Base-by-base conservation (phyloP, 169 alveolate genomes). In the Plasmodium vivax region DNA sequence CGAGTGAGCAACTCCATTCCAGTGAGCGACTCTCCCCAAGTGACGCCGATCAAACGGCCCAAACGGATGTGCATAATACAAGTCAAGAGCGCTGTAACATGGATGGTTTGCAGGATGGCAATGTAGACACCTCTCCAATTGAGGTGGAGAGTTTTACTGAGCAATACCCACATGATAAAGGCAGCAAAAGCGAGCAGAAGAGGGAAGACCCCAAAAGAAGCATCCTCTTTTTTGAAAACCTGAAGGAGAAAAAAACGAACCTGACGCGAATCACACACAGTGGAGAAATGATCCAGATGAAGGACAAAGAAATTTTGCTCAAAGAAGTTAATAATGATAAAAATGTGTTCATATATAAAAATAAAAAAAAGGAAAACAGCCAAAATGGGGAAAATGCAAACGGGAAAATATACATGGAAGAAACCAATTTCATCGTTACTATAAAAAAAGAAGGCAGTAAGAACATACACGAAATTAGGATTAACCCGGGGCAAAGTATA, bases 401-500 rank as follows among this genome's bases (percentile, higher is more conserved):
- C 36, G 82, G 84, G 12, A 54, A 71, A 10, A 3, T 54, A 23
- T 75, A 75, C 41, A 30, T 82, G 34, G 92, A 90, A 58, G 34
- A 74, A 68, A 62, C 6, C n/a, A 71, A 81, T 81, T 90, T 90
- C 41, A 82, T 81, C n/a, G 94, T 90, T 43, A 51, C 43, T 45
- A 90, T 90, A 81, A 80, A 43, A 80, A 90, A 90, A 30, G 88
- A 90, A 30, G 56, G 34, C 10, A 72, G 81, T 71, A 90, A 90
- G 51, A 16, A 74, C 73, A 82, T 90, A 62, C 83, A 80, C 23
- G 84, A 81, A 81, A 79, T 90, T 41, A 79, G 41, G 83, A 90
- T 90, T 81, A 43, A 81, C 71, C 94, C 94, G 9, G 94, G 94
- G 72, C 94, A 90, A 81, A 90, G 85, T 58, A 90, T 90, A 30